Conservation (phyloP, 129 eudicot genomes). For the Flaveria brownii region DNA sequence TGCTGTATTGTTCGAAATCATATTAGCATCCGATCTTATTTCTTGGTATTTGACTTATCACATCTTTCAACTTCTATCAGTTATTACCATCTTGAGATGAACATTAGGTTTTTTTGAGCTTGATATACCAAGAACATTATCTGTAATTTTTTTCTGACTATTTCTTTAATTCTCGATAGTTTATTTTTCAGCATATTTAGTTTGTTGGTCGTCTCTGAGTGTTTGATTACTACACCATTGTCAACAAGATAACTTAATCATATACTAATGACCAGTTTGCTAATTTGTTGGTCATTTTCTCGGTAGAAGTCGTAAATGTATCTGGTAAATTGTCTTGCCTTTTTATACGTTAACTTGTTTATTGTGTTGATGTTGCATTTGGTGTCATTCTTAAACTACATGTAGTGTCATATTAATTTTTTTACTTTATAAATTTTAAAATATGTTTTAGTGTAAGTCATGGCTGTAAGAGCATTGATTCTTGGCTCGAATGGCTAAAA, state of each 20-base stretch:
- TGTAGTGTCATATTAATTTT: too few species aligned
- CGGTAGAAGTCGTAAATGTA: too few species aligned
- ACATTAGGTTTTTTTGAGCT: conserved; percentile 5
- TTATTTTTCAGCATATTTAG: not conserved
- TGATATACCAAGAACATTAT: conserved; percentile 22
- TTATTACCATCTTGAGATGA: conserved; percentile 21
- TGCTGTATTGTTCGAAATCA: conserved; percentile 13
- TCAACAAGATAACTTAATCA: not conserved
- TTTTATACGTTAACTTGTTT: too few species aligned
- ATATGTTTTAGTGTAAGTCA: too few species aligned
- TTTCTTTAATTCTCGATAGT: not conserved
- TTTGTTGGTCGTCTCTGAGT: not conserved
- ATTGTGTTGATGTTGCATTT: too few species aligned
- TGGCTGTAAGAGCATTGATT: too few species aligned
- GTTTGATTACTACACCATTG: not conserved
- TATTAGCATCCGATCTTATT: not conserved
- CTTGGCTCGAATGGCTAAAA: too few species aligned
- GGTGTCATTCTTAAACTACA: too few species aligned
- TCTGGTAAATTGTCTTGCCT: too few species aligned
- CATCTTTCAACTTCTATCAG: conserved; percentile 2
- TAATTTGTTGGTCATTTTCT: too few species aligned
- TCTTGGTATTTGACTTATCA: conserved; percentile 16
- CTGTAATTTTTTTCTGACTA: conserved; percentile 11
- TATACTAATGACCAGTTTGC: not conserved
- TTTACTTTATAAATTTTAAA: too few species aligned